A percentile compares a stretch with the other conserved stretches of the same genome.
Evolutionary conservation across 805 yeast species (phyloP).

Genomic region (Lipomyces orientalis): DNA sequence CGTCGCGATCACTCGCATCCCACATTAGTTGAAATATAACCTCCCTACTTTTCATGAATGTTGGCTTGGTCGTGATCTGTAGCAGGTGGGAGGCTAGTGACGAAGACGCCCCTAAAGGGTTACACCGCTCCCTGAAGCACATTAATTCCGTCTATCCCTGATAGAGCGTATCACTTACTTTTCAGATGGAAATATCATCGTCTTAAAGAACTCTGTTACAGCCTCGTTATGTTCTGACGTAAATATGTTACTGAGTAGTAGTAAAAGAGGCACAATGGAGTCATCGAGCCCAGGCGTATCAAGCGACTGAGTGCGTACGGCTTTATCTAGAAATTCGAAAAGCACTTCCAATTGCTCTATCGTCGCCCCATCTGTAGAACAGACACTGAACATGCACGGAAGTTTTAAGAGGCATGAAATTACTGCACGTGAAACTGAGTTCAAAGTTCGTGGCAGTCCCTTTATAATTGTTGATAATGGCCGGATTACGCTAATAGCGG

Average conservation of each 20-base stretch:
- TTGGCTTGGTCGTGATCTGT: conserved; percentile 35
- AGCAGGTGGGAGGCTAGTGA: conserved; percentile 38
- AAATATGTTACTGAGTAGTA: conserved; percentile 14
- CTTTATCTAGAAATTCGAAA: conserved; percentile 11
- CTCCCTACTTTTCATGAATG: conserved; percentile 31
- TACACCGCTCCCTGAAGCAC: conserved; percentile 37
- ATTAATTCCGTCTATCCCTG: neutral
- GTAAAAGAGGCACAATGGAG: conserved; percentile 13
- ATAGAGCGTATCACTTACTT: neutral
- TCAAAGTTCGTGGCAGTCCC: conserved; percentile 6
- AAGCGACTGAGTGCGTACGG: conserved; percentile 3
- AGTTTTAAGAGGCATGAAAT: conserved; percentile 25
- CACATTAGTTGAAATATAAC: conserved; percentile 39
- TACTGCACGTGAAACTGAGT: conserved; percentile 10
- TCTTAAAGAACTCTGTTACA: conserved; percentile 14
- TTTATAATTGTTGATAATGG: neutral
- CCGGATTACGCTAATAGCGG: neutral
- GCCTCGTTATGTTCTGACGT: neutral
- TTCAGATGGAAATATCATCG: conserved; percentile 16
- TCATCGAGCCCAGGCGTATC: conserved; percentile 18
- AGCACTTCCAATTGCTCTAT: neutral
- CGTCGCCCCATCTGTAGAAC: conserved; percentile 14
- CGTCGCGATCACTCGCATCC: conserved; percentile 36
- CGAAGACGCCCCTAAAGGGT: conserved; percentile 37
- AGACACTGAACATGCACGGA: conserved; percentile 3